Base-by-base conservation (phyloP, 352 stramenopile species). In the Lagenidium giganteum region DNA sequence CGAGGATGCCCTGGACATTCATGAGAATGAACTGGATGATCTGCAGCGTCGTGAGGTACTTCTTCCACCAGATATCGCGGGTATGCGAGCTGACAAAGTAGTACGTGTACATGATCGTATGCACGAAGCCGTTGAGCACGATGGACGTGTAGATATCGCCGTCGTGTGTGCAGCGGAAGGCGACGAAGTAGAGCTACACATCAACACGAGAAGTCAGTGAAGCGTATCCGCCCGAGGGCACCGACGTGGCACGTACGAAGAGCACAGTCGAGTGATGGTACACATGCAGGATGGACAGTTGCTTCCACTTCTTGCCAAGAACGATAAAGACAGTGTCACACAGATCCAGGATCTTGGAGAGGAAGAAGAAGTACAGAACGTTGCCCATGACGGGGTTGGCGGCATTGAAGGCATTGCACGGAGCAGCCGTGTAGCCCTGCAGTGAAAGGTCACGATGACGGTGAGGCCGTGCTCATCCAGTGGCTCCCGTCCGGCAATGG, bases 41-140 rank as follows among this genome's bases (percentile, higher is more conserved):
- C 71, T 98, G 95, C 41, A 97, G 83, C 17, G 77, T 64, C 35
- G 95, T 98, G 23, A 98, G 67, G 61, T 87, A 95, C 20, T 87
- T 93, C 64, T 98, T 98, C 94, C 94, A 98, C 92, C 92, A 98
- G 63, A 98, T 97, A 33, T 93, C 64, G 49, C 94, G 96, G 39
- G 92, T 97, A 72, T 98, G 90, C 61, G 96, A 91, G 66, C 83
- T 95, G 27, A 98, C 93, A 54, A 98, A 97, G 86, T 98, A 98
- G 72, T 98, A 98, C 5, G 85, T 97, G 82, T 98, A 98, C 93
- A 98, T 98, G 60, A 98, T 92, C 27, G 89, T 97, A 70, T 98
- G 95, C 49, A 98, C 96, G 62, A 97, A 96, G 50, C 87, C 85
- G 64, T 98, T 98, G 32, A 98, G 66, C 16, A 97, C 60, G 47